A percentile compares a stretch with the other conserved stretches of the same genome.
Conservation (phyloP, 495 filamentous ascomycete genomes). For the Platismatia glauca region DNA sequence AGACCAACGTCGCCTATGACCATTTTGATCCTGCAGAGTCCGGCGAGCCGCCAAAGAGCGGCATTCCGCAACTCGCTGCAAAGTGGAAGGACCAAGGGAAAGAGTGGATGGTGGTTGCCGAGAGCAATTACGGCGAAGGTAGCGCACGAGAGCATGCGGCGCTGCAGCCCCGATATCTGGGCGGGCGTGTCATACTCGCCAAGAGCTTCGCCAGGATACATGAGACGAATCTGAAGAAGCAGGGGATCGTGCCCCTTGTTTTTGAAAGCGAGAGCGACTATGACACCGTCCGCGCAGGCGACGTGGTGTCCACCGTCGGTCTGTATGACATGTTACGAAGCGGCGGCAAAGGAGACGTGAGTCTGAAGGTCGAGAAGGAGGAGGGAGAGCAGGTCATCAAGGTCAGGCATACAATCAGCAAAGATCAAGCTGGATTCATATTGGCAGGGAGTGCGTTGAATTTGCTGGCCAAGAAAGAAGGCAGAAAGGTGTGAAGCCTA, state of each 20-base stretch:
- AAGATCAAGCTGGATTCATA: conserved; percentile 84
- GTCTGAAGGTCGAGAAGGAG: conserved; percentile 52
- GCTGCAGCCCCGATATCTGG: conserved; percentile 89
- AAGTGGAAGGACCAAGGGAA: conserved; percentile 65
- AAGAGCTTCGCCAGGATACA: conserved; percentile 96
- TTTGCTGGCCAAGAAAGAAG: conserved; percentile 53
- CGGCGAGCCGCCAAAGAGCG: conserved; percentile 27
- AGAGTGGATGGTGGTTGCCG: conserved; percentile 87
- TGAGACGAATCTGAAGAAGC: conserved; percentile 99
- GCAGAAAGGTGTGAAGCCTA: background rate
- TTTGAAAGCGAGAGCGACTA: conserved; percentile 86
- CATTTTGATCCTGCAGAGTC: conserved; percentile 25
- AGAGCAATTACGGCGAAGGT: conserved; percentile 97
- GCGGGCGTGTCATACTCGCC: conserved; percentile 74
- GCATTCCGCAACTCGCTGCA: conserved; percentile 77
- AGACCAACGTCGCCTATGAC: conserved; percentile 86
- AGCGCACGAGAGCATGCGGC: conserved; percentile 92
- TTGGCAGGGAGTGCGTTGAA: conserved; percentile 93
- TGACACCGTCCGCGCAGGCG: conserved; percentile 67
- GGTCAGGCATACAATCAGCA: conserved; percentile 70
- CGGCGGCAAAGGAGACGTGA: conserved; percentile 73
- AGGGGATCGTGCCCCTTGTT: conserved; percentile 88
- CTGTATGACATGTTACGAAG: conserved; percentile 69
- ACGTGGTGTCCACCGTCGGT: conserved; percentile 71
- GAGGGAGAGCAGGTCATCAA: conserved; percentile 51